These are phyloP conservation scores for Blastobotrys buckinghamii DNA, from an alignment of 1,139 yeast genomes.

Conservation along the genomic window DNA sequence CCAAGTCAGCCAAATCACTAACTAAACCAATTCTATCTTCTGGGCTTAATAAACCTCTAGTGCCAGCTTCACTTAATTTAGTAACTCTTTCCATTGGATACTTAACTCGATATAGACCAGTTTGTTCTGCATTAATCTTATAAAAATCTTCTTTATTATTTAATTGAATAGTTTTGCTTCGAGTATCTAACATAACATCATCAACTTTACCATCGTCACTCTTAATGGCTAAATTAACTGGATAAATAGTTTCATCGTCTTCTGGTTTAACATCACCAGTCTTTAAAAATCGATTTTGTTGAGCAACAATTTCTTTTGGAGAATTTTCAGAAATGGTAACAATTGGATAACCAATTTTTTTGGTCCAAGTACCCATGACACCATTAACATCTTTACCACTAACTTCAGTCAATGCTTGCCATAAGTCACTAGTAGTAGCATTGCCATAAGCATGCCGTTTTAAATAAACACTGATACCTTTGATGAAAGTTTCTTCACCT, in stretches of 20 bases:
- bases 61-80: slow-evolving; percentile 67
- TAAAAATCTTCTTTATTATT: slow-evolving; percentile 49
- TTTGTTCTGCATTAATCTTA: slow-evolving; percentile 76
- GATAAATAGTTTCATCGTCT: slow-evolving; percentile 53
- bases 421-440: slow-evolving; percentile 56
- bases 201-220: slow-evolving; percentile 63
- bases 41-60: slow-evolving; percentile 58
- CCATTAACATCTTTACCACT: slow-evolving; percentile 48
- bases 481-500: slow-evolving; percentile 59
- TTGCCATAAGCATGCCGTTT: slow-evolving; percentile 50
- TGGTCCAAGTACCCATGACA: slow-evolving; percentile 57
- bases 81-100: slow-evolving; percentile 71
- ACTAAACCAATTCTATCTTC: slow-evolving; percentile 85
- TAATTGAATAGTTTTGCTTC: slow-evolving; percentile 43
- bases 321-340: slow-evolving; percentile 39
- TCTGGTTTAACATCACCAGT: slow-evolving; percentile 48
- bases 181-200: slow-evolving; percentile 49
- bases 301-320: slow-evolving; percentile 30
- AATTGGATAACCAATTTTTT: slow-evolving; percentile 60
- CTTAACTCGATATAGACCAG: slow-evolving; percentile 77
- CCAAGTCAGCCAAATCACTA: slow-evolving; percentile 72
- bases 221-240: slow-evolving; percentile 75
- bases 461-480: slow-evolving; percentile 66
- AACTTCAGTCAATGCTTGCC: slow-evolving; percentile 52
- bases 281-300: slow-evolving; percentile 51